These are phyloP conservation scores for Leccinum pellstonianum DNA, from an alignment of 768 basidiomycete species.

Conservation along the genomic window DNA sequence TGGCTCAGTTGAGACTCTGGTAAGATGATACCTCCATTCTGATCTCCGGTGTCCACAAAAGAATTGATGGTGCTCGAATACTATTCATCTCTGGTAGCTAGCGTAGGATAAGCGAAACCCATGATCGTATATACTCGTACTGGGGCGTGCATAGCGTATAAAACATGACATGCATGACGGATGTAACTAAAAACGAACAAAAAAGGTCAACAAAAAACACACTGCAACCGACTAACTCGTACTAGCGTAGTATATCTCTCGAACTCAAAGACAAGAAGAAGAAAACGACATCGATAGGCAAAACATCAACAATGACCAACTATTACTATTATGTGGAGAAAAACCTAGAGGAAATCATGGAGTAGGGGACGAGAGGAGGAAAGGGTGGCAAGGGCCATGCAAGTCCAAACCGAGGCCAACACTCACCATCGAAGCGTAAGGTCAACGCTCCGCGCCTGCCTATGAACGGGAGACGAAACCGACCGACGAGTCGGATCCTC, in stretches of 20 bases:
- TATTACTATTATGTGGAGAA: not conserved
- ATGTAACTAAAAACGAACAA: not conserved
- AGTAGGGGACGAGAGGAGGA: too few species aligned
- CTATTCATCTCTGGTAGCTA: not conserved
- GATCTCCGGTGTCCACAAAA: too few species aligned
- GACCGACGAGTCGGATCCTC: slow-evolving; percentile 3
- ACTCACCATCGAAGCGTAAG: not conserved
- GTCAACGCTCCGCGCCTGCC: slow-evolving; percentile 3
- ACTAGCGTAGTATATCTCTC: not conserved
- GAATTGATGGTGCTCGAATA: not conserved
- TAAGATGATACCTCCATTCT: too few species aligned
- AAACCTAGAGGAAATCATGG: not conserved
- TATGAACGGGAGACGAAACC: slow-evolving; percentile 7
- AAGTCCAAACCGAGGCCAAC: not conserved
- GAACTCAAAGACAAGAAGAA: not conserved
- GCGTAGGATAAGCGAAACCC: not conserved
- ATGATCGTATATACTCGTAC: not conserved
- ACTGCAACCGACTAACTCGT: not conserved
- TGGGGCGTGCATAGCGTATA: not conserved
- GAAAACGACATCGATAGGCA: not conserved
- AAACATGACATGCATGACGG: not conserved
- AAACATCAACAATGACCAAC: not conserved
- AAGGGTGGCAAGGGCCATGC: not conserved
- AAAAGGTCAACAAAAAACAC: not conserved
- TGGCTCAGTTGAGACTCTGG: not conserved